Percentiles rank a stretch among this genome's conserved stretches.
Evolutionary conservation across 1,139 yeast genomes (phyloP).

Genomic region (Debaryomyces fabryi): DNA sequence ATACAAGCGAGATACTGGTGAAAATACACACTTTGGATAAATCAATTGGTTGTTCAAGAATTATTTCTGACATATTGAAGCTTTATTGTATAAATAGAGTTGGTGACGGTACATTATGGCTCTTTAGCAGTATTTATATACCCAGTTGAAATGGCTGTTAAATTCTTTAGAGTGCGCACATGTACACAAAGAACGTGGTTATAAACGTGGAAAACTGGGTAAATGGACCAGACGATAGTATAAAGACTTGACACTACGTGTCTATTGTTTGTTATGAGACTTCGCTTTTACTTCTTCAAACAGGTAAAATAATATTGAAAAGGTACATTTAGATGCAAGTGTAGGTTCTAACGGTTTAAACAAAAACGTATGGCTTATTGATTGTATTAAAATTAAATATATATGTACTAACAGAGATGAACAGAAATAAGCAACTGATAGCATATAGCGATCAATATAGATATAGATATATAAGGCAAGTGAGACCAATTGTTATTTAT

Average conservation of each 20-base stretch:
- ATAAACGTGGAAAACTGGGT: constrained; percentile 9
- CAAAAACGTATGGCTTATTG: background rate
- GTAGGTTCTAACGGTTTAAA: background rate
- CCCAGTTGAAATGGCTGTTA: constrained; percentile 4
- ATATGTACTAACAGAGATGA: background rate
- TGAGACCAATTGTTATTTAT: background rate
- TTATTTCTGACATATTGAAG: constrained; percentile 7
- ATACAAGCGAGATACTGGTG: constrained; percentile 20
- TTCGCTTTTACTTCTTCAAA: background rate
- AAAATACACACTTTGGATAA: constrained; percentile 11
- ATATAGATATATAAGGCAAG: background rate
- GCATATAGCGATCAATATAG: background rate
- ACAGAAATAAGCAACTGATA: background rate
- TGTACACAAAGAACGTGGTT: constrained; percentile 11
- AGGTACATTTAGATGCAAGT: background rate
- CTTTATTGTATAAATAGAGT: background rate
- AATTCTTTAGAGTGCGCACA: constrained; percentile 9
- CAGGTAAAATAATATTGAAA: background rate
- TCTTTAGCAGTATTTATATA: constrained; percentile 4
- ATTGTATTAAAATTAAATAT: background rate
- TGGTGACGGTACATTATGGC: background rate
- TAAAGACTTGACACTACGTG: background rate
- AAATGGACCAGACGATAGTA: background rate
- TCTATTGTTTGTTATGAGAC: background rate
- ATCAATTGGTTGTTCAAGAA: constrained; percentile 9